phyloP scores from a whole-genome alignment of 257 asterid genomes.

The Nicotiana paniculata region DNA sequence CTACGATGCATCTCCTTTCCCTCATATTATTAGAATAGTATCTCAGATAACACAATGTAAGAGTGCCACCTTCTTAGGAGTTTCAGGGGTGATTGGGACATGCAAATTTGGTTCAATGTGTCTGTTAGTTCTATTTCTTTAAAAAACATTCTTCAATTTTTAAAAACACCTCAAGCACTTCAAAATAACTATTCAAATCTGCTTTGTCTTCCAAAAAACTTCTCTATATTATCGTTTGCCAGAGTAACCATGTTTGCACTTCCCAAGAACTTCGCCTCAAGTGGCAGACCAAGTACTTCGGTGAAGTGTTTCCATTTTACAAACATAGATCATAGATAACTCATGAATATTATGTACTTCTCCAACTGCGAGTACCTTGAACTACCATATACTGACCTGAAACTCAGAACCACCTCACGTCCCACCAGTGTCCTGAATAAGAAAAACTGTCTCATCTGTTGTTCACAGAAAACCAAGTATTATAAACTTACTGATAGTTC shows the following conservation, averaged over 20 bases:
- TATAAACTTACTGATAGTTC: neutral
- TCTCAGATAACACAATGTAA: neutral
- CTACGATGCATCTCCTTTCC: neutral
- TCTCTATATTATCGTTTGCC: neutral
- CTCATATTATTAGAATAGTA: neutral
- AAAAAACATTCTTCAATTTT: neutral
- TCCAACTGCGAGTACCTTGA: neutral
- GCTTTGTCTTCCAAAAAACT: neutral
- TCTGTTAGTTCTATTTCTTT: neutral
- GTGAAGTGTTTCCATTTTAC: neutral
- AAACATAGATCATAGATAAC: neutral
- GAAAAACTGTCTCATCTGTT: neutral
- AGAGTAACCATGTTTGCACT: neutral
- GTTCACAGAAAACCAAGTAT: neutral
- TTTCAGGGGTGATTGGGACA: neutral
- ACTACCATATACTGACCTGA: neutral
- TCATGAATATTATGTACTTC: neutral
- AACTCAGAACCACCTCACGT: neutral
- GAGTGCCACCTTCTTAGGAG: neutral
- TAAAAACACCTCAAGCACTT: neutral
- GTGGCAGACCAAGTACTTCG: neutral
- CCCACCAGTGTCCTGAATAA: neutral
- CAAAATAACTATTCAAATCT: neutral
- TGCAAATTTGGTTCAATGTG: neutral
- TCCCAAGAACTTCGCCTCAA: neutral